Conservation (phyloP, 495 filamentous ascomycete species). For the Aspergillus sclerotioniger region DNA sequence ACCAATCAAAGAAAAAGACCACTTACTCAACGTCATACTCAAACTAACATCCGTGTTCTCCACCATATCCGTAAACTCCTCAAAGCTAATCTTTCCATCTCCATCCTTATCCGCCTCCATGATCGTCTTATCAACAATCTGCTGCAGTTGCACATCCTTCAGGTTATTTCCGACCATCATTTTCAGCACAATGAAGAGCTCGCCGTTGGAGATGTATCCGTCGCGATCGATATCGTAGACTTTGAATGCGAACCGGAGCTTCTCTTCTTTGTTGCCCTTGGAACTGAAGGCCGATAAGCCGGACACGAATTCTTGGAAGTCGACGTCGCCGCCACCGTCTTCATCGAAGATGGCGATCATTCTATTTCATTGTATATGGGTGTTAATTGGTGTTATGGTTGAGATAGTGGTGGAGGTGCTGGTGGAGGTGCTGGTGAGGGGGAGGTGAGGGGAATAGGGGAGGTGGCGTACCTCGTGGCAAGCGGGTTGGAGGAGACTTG, state of each 20-base stretch:
- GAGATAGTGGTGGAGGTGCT: background rate
- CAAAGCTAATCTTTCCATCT: conserved; percentile 98
- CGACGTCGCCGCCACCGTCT: conserved; percentile 95
- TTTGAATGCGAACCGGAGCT: conserved; percentile 96
- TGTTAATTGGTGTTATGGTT: background rate
- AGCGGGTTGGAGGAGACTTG: conserved; percentile 98
- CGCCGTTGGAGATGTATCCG: conserved; percentile 97
- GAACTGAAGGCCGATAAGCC: conserved; percentile 92
- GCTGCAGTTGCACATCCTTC: conserved; percentile 98
- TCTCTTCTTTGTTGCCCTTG: conserved; percentile 99
- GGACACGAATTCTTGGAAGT: conserved; percentile 99
- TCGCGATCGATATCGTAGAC: conserved; percentile 99
- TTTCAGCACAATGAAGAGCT: conserved; percentile 98
- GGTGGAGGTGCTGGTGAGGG: background rate
- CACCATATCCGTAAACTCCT: conserved; percentile 98
- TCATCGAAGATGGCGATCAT: conserved; percentile 99
- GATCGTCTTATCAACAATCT: conserved; percentile 96
- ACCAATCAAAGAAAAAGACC: background rate
- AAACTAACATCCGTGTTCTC: conserved; percentile 96
- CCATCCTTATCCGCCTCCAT: conserved; percentile 97
- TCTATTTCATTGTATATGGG: conserved; percentile 40
- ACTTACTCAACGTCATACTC: conserved; percentile 96
- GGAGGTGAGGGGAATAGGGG: background rate
- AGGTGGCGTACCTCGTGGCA: conserved; percentile 69
- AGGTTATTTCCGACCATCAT: conserved; percentile 99